These are phyloP conservation scores for Syzygium aromaticum DNA, from an alignment of 345 rosid species.

Conservation along the genomic window DNA sequence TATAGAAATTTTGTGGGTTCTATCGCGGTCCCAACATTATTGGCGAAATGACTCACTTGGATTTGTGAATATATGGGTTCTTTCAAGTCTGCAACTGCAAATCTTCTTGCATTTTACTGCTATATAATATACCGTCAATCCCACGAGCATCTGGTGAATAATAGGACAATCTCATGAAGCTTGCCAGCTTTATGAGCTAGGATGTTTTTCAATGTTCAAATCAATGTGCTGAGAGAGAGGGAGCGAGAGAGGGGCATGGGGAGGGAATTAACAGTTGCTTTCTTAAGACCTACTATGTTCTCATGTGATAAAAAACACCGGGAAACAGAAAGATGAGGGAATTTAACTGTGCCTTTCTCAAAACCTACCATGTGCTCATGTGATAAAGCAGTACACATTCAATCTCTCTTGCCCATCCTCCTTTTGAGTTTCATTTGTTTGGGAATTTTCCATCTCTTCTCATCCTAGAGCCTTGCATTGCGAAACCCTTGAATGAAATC, in stretches of 20 bases:
- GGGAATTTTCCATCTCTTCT: neutral
- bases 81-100: neutral
- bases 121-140: neutral
- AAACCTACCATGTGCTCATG: neutral
- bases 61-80: neutral
- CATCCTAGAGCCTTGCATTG: neutral
- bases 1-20: neutral
- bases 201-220: neutral
- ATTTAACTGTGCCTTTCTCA: neutral
- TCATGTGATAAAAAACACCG: neutral
- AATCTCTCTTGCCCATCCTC: neutral
- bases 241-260: neutral
- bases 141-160: neutral
- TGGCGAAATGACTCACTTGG: neutral
- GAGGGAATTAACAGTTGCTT: neutral
- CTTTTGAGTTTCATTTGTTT: neutral
- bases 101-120: neutral
- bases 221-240: too few relatives aligned
- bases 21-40: neutral
- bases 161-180: neutral
- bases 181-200: neutral
- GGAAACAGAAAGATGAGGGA: neutral
- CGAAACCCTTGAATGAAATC: neutral
- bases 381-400: neutral
- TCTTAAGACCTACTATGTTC: neutral